These are phyloP conservation scores for Didymosphaeria variabile DNA, from an alignment of 2,329 filamentous ascomycete species.

Conservation along the genomic window DNA sequence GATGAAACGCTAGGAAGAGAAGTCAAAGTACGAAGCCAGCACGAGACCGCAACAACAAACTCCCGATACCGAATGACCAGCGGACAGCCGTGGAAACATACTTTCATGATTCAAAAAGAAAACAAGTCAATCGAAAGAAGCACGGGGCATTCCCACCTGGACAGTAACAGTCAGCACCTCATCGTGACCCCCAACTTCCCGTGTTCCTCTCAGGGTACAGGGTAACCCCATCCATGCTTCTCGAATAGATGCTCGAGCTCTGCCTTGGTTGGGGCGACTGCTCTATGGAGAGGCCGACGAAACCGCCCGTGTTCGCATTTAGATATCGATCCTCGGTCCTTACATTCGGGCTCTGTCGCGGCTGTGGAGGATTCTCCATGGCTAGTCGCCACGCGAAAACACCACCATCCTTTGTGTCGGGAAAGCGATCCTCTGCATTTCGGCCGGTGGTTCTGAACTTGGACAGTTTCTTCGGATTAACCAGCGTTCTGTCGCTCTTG, in stretches of 20 bases:
- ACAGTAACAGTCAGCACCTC: not conserved
- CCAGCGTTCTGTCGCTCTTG: not conserved
- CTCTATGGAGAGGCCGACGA: not conserved
- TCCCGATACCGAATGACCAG: not conserved
- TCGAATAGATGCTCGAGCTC: conserved; percentile 14
- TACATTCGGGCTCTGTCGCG: not conserved
- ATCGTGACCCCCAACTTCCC: conserved; percentile 1
- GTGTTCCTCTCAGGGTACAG: not conserved
- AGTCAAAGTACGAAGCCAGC: not conserved
- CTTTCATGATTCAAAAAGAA: not conserved
- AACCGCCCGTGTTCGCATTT: not conserved
- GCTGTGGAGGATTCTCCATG: not conserved
- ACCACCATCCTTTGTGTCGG: not conserved
- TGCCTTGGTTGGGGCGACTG: not conserved
- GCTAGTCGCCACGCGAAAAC: conserved; percentile 1
- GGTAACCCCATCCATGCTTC: conserved; percentile 15
- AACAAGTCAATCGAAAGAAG: not conserved
- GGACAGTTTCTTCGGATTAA: not conserved
- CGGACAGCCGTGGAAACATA: too few relatives aligned
- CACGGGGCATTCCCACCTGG: not conserved
- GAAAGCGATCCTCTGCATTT: not conserved
- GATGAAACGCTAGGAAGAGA: not conserved
- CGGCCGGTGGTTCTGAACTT: too few relatives aligned
- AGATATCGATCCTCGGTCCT: not conserved
- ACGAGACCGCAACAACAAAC: not conserved